Conservation (phyloP, 2,329 filamentous ascomycete species). For the Botrytis hyacinthi region DNA sequence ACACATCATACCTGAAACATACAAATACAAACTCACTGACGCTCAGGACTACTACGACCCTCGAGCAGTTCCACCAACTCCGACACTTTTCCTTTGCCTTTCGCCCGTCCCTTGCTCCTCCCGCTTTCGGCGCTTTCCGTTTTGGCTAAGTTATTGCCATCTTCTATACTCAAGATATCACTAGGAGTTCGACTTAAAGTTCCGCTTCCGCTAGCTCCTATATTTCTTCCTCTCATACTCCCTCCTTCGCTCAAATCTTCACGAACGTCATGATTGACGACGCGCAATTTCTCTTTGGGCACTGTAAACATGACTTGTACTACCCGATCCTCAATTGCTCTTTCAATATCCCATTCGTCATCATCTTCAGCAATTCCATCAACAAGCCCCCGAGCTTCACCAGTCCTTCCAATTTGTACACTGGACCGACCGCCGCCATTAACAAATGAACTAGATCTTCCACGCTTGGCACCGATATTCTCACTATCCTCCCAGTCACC, state of each 20-base stretch:
- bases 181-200: conserved; percentile 5
- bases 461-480: conserved; percentile 9
- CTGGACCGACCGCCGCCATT: conserved; percentile 16
- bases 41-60: conserved; percentile 16
- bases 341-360: conserved; percentile 73
- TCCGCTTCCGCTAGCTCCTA: conserved; percentile 30
- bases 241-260: conserved; percentile 45
- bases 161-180: conserved; percentile 21
- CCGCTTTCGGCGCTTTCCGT: conserved; percentile 17
- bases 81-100: conserved; percentile 29
- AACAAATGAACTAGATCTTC: conserved; percentile 31
- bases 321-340: conserved; percentile 65
- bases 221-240: conserved; percentile 33
- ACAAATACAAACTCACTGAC: conserved; percentile 28
- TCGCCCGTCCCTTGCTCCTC: conserved; percentile 22
- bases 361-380: conserved; percentile 34
- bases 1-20: not conserved
- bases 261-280: conserved; percentile 77
- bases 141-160: not conserved
- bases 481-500: conserved; percentile 49
- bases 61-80: conserved; percentile 36
- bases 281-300: conserved; percentile 77
- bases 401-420: conserved; percentile 6
- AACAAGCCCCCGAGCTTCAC: not conserved
- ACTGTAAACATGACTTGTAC: conserved; percentile 93